Percentiles rank a stretch among this genome's conserved stretches.
Evolutionary conservation across 1,284 basidiomycete genomes (phyloP).

Genomic region (Ustilago sp.): DNA sequence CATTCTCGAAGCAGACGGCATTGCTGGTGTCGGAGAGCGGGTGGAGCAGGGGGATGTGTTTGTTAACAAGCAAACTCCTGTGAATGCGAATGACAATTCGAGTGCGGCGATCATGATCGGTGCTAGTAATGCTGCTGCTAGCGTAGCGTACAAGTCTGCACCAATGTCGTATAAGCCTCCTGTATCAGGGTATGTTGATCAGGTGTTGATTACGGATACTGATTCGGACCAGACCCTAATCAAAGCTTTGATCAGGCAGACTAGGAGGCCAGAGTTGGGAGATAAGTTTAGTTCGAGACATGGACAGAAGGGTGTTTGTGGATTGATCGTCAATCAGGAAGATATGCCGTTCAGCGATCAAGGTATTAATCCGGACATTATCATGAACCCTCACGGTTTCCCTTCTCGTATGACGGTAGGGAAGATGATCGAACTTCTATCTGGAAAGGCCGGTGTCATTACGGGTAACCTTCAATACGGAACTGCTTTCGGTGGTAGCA

Average conservation of each 20-base stretch:
- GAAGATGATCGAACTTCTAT: slow-evolving; percentile 98
- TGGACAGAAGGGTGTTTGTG: slow-evolving; percentile 99
- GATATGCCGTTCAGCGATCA: slow-evolving; percentile 99
- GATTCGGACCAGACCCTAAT: slow-evolving; percentile 92
- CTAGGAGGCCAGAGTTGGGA: slow-evolving; percentile 92
- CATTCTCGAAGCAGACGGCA: slow-evolving; percentile 89
- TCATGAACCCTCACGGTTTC: slow-evolving; percentile 99
- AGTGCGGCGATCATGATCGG: slow-evolving; percentile 60
- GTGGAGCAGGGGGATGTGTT: slow-evolving; percentile 94
- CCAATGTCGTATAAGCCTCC: slow-evolving; percentile 64
- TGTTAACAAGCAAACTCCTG: slow-evolving; percentile 95
- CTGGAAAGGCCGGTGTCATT: slow-evolving; percentile 84
- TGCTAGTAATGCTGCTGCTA: slow-evolving; percentile 32
- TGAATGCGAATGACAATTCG: slow-evolving; percentile 79
- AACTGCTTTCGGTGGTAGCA: slow-evolving; percentile 94
- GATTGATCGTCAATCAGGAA: slow-evolving; percentile 96
- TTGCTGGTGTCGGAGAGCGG: slow-evolving; percentile 93
- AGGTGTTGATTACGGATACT: slow-evolving; percentile 95
- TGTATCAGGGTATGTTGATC: slow-evolving; percentile 93
- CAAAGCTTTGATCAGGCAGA: slow-evolving; percentile 98
- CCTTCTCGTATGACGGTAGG: slow-evolving; percentile 98
- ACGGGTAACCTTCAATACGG: slow-evolving; percentile 89
- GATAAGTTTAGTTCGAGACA: slow-evolving; percentile 99
- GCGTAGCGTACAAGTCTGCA: slow-evolving; percentile 73
- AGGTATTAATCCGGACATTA: slow-evolving; percentile 94